Evolutionary conservation across 2,329 filamentous ascomycete species (phyloP).

Genomic region (Colletotrichum sublineola): DNA sequence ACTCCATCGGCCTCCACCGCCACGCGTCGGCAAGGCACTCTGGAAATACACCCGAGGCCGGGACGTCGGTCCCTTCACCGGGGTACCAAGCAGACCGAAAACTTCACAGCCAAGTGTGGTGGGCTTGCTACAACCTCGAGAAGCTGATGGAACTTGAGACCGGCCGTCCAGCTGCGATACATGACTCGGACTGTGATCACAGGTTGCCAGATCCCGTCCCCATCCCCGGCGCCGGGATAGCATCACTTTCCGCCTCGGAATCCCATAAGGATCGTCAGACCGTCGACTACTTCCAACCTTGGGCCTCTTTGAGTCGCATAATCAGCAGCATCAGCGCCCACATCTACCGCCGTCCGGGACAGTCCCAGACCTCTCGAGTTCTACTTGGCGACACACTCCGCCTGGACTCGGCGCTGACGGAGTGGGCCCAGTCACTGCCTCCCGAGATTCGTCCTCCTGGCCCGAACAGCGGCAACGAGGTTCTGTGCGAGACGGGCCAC

Average conservation of each 20-base stretch:
- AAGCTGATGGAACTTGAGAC: constrained; percentile 47
- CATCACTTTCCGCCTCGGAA: not conserved
- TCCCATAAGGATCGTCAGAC: constrained; percentile 1
- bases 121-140: constrained; percentile 67
- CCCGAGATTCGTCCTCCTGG: constrained; percentile 17
- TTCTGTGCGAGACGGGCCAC: constrained; percentile 1
- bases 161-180: constrained; percentile 44
- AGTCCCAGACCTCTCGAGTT: constrained; percentile 17
- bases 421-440: constrained; percentile 41
- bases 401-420: constrained; percentile 41
- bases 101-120: constrained; percentile 63
- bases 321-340: constrained; percentile 39
- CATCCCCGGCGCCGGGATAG: not conserved
- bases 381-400: constrained; percentile 39
- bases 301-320: constrained; percentile 41
- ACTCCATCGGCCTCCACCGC: constrained; percentile 47
- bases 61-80: constrained; percentile 11
- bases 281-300: constrained; percentile 40
- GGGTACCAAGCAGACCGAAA: constrained; percentile 52
- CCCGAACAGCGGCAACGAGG: constrained; percentile 11
- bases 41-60: not conserved
- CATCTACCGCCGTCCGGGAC: constrained; percentile 21
- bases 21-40: constrained; percentile 23
- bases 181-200: constrained; percentile 42
- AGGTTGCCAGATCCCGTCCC: not conserved